Percentiles rank a stretch among this genome's conserved stretches.
These are phyloP conservation scores for Nannizzia gypsea DNA, from an alignment of 2,329 filamentous ascomycete genomes.

Conservation along the genomic window DNA sequence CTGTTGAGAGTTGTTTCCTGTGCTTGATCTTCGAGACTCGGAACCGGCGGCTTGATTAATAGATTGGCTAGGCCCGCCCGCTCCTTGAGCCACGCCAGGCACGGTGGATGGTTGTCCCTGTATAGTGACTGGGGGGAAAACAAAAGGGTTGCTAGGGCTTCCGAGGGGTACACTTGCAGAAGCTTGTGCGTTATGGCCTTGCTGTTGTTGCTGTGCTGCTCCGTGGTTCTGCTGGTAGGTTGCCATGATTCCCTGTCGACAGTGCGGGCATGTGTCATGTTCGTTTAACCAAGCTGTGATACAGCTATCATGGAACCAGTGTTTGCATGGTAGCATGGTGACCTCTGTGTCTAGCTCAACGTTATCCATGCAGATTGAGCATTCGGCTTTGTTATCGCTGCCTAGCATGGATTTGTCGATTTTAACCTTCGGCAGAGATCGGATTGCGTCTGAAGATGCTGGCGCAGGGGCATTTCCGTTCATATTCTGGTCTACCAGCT, in stretches of 20 bases:
- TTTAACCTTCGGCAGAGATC: conserved; percentile 57
- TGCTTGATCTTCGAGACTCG: neutral
- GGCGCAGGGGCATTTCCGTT: conserved; percentile 70
- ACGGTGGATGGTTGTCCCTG: neutral
- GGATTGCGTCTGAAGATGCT: conserved; percentile 63
- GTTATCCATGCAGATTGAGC: conserved; percentile 89
- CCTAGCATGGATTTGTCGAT: conserved; percentile 60
- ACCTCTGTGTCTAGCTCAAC: conserved; percentile 63
- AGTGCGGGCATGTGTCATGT: conserved; percentile 77
- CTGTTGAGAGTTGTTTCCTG: neutral
- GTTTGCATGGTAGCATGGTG: conserved; percentile 68
- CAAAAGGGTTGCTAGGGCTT: neutral
- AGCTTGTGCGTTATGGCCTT: neutral
- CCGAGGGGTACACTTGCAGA: neutral
- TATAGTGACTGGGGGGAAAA: neutral
- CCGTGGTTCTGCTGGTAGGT: neutral
- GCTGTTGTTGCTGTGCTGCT: neutral
- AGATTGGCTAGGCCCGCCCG: too few relatives aligned
- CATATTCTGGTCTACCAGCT: conserved; percentile 70
- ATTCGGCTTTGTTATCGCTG: conserved; percentile 59
- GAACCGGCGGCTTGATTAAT: neutral
- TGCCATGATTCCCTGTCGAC: conserved; percentile 29
- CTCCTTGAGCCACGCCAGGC: neutral
- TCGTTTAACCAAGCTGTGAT: conserved; percentile 74
- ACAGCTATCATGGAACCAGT: conserved; percentile 86